A percentile compares a stretch with the other conserved stretches of the same genome.
These are phyloP conservation scores for Exophiala dermatitidis DNA, from an alignment of 2,329 filamentous ascomycete species.

Conservation along the genomic window DNA sequence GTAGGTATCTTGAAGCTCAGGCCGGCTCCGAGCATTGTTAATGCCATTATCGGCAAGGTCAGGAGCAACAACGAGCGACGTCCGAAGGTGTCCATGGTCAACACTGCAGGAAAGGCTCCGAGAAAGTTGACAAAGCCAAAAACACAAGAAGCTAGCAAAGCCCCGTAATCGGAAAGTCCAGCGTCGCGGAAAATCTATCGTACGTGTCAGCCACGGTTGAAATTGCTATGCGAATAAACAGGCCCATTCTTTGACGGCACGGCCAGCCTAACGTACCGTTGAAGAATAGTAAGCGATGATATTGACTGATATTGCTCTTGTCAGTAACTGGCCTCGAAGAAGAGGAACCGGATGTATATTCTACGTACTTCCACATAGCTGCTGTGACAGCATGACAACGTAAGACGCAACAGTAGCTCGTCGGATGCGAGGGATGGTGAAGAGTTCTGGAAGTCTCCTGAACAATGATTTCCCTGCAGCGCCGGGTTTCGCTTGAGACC, in stretches of 20 bases:
- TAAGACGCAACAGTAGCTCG: conserved; percentile 30
- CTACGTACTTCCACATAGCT: conserved; percentile 34
- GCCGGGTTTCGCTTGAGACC: conserved; percentile 33
- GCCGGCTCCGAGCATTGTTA: conserved; percentile 37
- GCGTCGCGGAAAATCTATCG: conserved; percentile 48
- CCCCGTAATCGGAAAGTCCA: conserved; percentile 40
- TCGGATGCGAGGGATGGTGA: conserved; percentile 31
- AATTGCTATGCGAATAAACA: neutral
- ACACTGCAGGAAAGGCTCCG: conserved; percentile 56
- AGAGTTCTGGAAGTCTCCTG: conserved; percentile 32
- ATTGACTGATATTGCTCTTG: conserved; percentile 42
- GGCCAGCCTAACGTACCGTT: conserved; percentile 29
- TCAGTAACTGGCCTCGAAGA: neutral
- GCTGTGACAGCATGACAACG: conserved; percentile 31
- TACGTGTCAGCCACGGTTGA: neutral
- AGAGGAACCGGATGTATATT: neutral
- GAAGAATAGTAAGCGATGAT: conserved; percentile 67
- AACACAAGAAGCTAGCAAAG: conserved; percentile 50
- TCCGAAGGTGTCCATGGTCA: conserved; percentile 55
- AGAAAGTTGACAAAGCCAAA: conserved; percentile 60
- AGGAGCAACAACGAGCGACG: conserved; percentile 50
- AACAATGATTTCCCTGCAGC: conserved; percentile 5
- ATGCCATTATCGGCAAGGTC: conserved; percentile 52
- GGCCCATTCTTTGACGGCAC: neutral
- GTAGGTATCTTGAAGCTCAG: conserved; percentile 37